phyloP scores from a whole-genome alignment of 1,284 basidiomycete species.

The Rhodotorula mucilaginosa region DNA sequence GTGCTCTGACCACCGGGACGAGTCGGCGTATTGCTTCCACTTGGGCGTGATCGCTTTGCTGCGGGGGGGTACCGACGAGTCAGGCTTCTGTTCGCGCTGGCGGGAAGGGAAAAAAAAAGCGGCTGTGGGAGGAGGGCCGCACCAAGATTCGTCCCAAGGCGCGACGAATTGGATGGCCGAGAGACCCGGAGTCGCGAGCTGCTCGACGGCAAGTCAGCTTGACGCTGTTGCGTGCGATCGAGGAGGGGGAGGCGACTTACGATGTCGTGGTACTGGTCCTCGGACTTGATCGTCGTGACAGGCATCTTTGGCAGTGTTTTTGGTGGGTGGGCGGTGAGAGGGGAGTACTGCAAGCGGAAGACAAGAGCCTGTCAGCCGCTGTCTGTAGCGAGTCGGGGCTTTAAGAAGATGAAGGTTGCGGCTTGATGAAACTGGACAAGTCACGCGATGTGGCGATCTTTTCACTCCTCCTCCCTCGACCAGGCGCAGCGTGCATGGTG shows the following conservation, averaged over 20 bases:
- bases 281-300: slow-evolving; percentile 25
- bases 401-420: too few species aligned
- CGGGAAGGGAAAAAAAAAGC: background rate
- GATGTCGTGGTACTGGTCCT: slow-evolving; percentile 25
- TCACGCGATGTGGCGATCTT: too few species aligned
- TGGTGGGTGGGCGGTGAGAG: background rate
- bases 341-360: background rate
- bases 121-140: background rate
- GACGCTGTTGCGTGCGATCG: background rate
- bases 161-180: slow-evolving; percentile 22
- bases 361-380: background rate
- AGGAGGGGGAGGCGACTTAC: slow-evolving; percentile 7
- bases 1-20: slow-evolving; percentile 6
- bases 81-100: background rate
- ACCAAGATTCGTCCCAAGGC: slow-evolving; percentile 36
- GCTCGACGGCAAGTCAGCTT: background rate
- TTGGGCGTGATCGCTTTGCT: slow-evolving; percentile 37
- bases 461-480: too few species aligned
- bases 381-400: too few species aligned
- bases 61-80: background rate
- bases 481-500: too few species aligned
- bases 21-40: slow-evolving; percentile 21
- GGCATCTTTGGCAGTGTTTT: slow-evolving; percentile 16
- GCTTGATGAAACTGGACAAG: too few species aligned
- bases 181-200: background rate